Conservation (phyloP, 192 early-diverging fungal genomes). For the Mortierella hygrophila region DNA sequence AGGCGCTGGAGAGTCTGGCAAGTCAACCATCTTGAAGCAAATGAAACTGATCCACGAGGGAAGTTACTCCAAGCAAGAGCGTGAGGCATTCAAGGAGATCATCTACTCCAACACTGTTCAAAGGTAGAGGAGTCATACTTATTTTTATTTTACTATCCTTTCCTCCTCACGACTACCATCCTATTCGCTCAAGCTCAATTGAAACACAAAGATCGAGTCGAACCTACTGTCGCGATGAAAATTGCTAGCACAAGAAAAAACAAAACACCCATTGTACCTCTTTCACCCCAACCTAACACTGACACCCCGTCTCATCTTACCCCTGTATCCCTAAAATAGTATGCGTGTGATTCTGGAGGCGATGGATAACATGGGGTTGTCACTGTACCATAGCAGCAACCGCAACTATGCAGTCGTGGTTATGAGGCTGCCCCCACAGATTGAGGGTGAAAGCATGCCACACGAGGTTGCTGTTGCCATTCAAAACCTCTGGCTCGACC, state of each 20-base stretch:
- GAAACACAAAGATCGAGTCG: background rate
- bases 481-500: constrained; percentile 87
- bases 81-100: constrained; percentile 94
- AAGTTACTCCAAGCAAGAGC: constrained; percentile 91
- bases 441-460: constrained; percentile 91
- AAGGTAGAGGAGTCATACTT: constrained; percentile 49
- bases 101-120: constrained; percentile 96
- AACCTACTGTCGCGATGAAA: background rate
- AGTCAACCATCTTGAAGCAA: constrained; percentile 97
- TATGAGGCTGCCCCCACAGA: constrained; percentile 84
- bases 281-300: too few relatives aligned
- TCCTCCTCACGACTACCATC: background rate
- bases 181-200: background rate
- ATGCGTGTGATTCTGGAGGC: constrained; percentile 97
- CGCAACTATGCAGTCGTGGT: constrained; percentile 80
- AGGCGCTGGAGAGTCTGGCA: constrained; percentile 98
- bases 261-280: too few relatives aligned
- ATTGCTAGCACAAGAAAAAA: background rate
- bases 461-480: constrained; percentile 84
- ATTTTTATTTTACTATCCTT: background rate
- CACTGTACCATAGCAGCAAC: constrained; percentile 76
- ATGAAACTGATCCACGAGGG: constrained; percentile 98
- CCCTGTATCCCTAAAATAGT: constrained; percentile 25
- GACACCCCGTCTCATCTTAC: too few relatives aligned
- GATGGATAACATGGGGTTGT: constrained; percentile 88